Conservation (phyloP, 768 basidiomycete species). For the Rossbeevera mucosa region DNA sequence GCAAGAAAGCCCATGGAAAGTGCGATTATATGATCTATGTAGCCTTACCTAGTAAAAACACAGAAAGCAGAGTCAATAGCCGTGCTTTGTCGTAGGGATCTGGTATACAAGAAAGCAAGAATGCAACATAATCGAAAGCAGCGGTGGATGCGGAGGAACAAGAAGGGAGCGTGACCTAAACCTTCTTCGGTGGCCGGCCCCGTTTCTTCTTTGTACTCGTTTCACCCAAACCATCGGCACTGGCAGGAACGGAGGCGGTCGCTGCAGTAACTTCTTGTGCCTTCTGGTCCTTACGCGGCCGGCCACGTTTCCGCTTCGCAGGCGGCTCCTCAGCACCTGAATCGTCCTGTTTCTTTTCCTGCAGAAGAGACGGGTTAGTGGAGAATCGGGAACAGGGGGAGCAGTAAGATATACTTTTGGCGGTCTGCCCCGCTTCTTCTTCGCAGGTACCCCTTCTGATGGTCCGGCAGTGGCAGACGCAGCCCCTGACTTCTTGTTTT, state of each 20-base stretch:
- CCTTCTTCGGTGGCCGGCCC: constrained; percentile 59
- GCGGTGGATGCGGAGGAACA: constrained; percentile 8
- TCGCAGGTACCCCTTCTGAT: constrained; percentile 29
- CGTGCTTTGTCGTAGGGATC: constrained; percentile 32
- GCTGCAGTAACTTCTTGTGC: constrained; percentile 38
- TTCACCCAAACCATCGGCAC: constrained; percentile 43
- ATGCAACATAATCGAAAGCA: constrained; percentile 25
- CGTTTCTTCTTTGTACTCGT: constrained; percentile 62
- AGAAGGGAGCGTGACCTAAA: constrained; percentile 13
- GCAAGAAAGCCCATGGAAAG: constrained; percentile 25
- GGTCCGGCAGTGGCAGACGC: constrained; percentile 26
- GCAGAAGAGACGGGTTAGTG: constrained; percentile 8
- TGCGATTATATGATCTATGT: constrained; percentile 34
- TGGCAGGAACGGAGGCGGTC: constrained; percentile 22
- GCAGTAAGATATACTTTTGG: constrained; percentile 39
- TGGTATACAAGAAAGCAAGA: constrained; percentile 35
- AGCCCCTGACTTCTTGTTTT: constrained; percentile 54
- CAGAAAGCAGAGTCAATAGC: constrained; percentile 33
- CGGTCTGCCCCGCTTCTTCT: constrained; percentile 49
- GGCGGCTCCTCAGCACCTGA: constrained; percentile 51
- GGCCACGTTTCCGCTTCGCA: constrained; percentile 66
- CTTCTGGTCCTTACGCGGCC: constrained; percentile 65
- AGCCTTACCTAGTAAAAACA: constrained; percentile 32
- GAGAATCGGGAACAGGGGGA: constrained; percentile 21
- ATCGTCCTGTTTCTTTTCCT: constrained; percentile 36